These are phyloP conservation scores for Hsuehochloa calcarea DNA, from an alignment of 176 grass and related monocot genomes.

Conservation along the genomic window DNA sequence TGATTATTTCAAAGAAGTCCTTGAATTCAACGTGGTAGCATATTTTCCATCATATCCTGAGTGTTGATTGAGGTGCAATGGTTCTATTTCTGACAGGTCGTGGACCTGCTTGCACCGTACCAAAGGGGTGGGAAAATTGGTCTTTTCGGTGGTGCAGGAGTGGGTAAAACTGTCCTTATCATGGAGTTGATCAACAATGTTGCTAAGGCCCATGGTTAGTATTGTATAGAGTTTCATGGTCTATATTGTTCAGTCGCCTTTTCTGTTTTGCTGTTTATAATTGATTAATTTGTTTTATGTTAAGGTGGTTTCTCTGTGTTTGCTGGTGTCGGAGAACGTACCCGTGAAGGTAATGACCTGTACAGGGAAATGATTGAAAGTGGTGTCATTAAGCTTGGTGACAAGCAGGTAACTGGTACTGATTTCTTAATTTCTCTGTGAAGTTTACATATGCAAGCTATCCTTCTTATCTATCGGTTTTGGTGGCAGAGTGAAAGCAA, in stretches of 20 bases:
- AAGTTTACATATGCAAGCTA: background rate
- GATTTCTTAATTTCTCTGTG: background rate
- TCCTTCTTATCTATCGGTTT: background rate
- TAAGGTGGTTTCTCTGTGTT: constrained; percentile 99
- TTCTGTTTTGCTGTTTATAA: constrained; percentile 11
- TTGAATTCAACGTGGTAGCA: background rate
- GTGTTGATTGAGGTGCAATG: background rate
- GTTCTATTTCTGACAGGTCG: constrained; percentile 51
- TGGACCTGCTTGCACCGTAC: constrained; percentile 95
- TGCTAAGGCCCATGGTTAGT: constrained; percentile 89
- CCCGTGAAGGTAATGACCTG: constrained; percentile 92
- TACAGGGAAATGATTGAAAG: constrained; percentile 99
- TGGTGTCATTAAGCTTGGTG: constrained; percentile 97
- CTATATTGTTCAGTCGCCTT: background rate
- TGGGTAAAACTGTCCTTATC: constrained; percentile 97
- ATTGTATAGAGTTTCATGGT: background rate
- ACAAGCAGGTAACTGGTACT: constrained; percentile 60
- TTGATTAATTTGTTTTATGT: background rate
- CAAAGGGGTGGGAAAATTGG: constrained; percentile 96
- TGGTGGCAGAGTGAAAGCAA: constrained; percentile 77
- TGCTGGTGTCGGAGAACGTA: constrained; percentile 90
- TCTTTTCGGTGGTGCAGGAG: constrained; percentile 96
- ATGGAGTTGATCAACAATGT: constrained; percentile 99
- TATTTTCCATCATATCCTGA: background rate
- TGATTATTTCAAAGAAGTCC: background rate